These are phyloP conservation scores for Taphrina confusa DNA, from an alignment of 1,139 yeast species.

Conservation along the genomic window DNA sequence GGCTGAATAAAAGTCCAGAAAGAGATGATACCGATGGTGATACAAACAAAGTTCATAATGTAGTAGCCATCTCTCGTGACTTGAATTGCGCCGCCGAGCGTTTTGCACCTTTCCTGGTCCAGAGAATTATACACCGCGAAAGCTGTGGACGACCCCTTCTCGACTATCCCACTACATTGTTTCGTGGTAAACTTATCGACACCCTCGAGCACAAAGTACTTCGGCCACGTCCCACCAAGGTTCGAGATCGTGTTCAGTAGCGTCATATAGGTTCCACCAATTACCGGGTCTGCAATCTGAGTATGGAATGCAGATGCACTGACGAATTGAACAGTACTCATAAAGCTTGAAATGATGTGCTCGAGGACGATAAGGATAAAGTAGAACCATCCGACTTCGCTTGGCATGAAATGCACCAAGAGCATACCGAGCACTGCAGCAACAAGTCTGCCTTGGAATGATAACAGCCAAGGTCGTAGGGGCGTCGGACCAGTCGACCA, in stretches of 20 bases:
- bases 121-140: slow-evolving; percentile 50
- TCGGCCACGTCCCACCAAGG: slow-evolving; percentile 98
- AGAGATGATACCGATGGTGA: slow-evolving; percentile 63
- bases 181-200: slow-evolving; percentile 70
- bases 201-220: slow-evolving; percentile 69
- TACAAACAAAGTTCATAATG: slow-evolving; percentile 71
- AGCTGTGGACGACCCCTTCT: slow-evolving; percentile 34
- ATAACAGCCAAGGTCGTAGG: slow-evolving; percentile 84
- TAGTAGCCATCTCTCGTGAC: slow-evolving; percentile 78
- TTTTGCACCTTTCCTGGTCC: slow-evolving; percentile 56
- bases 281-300: slow-evolving; percentile 87
- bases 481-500: slow-evolving; percentile 81
- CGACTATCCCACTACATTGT: slow-evolving; percentile 13
- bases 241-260: slow-evolving; percentile 87
- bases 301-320: slow-evolving; percentile 94
- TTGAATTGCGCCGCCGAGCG: slow-evolving; percentile 57
- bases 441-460: slow-evolving; percentile 76
- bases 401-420: slow-evolving; percentile 72
- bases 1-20: slow-evolving; percentile 67
- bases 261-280: slow-evolving; percentile 99
- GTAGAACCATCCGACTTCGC: slow-evolving; percentile 55
- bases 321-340: slow-evolving; percentile 94
- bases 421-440: slow-evolving; percentile 78
- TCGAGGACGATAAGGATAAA: slow-evolving; percentile 72
- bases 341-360: slow-evolving; percentile 82